Evolutionary conservation across 352 stramenopile genomes (phyloP).

Genomic region (Globisporangium cylindrosporum): DNA sequence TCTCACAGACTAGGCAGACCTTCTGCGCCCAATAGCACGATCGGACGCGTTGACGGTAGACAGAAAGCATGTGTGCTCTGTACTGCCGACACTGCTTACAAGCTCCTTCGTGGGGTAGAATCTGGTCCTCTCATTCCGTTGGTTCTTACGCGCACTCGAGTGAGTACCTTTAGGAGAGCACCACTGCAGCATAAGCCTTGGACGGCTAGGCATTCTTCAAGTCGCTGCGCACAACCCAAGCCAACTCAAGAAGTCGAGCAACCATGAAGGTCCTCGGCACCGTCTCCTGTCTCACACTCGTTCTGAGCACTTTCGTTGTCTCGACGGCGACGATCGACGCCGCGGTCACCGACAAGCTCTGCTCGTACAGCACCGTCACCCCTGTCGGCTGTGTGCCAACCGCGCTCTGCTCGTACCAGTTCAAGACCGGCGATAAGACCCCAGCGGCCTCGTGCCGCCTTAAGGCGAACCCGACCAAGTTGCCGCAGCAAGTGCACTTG

Average conservation of each 20-base stretch:
- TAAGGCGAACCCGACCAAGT: neutral
- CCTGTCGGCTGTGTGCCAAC: neutral
- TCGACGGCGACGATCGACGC: neutral
- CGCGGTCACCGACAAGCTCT: neutral
- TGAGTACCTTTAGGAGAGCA: no score
- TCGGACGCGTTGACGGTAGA: no score
- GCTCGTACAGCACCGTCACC: neutral
- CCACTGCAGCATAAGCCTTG: no score
- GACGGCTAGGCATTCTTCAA: neutral
- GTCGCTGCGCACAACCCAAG: neutral
- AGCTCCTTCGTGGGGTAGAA: no score
- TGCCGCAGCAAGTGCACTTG: no score
- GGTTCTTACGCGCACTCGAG: no score
- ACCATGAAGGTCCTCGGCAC: neutral
- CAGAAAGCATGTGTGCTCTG: no score
- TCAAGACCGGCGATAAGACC: slow-evolving; percentile 1
- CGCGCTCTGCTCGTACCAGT: neutral
- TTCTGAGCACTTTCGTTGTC: neutral
- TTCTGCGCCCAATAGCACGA: no score
- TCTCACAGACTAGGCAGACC: no score
- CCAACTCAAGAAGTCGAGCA: neutral
- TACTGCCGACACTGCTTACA: no score
- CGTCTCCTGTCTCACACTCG: neutral
- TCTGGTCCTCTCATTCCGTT: no score
- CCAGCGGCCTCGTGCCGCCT: neutral